Evolutionary conservation across 371 early-diverging fungal species (phyloP).

Genomic region (Choanephora cucurbitarum): DNA sequence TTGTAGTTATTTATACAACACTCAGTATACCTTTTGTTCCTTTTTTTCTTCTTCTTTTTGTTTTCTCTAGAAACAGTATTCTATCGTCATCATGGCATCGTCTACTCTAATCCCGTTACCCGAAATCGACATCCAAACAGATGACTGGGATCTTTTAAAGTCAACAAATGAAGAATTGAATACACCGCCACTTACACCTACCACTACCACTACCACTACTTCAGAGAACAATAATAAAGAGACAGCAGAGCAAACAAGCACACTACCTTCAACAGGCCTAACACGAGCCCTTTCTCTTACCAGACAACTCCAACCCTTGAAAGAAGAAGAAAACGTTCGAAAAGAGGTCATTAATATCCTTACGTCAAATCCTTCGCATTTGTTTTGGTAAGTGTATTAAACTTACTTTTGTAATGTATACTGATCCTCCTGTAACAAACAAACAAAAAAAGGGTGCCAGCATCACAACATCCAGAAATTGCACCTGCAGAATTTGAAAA

Average conservation of each 20-base stretch:
- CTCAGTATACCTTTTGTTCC: too few species aligned
- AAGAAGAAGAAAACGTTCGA: conserved; percentile 15
- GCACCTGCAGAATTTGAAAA: conserved; percentile 61
- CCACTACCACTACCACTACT: too few species aligned
- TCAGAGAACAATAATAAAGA: too few species aligned
- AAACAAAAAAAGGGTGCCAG: conserved; percentile 53
- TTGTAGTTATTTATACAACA: too few species aligned
- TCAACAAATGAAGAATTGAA: too few species aligned
- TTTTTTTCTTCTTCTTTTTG: too few species aligned
- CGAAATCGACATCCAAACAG: too few species aligned
- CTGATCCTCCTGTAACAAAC: conserved; percentile 2
- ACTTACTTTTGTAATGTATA: conserved; percentile 1
- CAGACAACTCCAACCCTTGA: background rate
- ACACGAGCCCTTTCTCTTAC: background rate
- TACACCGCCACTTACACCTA: too few species aligned
- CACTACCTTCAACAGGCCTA: background rate
- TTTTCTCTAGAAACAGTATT: too few species aligned
- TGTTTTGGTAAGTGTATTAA: conserved; percentile 46
- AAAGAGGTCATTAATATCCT: conserved; percentile 47
- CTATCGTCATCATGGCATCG: too few species aligned
- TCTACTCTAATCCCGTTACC: too few species aligned
- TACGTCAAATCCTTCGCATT: conserved; percentile 49
- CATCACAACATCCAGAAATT: conserved; percentile 63
- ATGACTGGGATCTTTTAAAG: too few species aligned
- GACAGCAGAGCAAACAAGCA: background rate